A percentile compares a stretch with the other conserved stretches of the same genome.
Conservation (phyloP, 331 rosid species). For the Malus hybrid region DNA sequence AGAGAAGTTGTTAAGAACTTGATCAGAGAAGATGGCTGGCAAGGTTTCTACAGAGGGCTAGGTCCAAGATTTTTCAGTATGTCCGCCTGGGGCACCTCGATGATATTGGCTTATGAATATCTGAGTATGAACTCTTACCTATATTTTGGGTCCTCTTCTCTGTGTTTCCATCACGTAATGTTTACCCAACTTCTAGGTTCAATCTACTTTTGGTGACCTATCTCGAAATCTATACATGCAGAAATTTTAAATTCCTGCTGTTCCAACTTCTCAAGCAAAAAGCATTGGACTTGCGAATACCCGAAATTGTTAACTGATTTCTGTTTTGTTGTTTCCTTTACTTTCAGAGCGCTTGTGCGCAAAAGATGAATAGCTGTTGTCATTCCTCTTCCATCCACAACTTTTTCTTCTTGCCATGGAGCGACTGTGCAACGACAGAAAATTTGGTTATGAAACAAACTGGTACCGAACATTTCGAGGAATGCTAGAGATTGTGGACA, state of each 20-base stretch:
- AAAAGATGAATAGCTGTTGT: slow-evolving; percentile 45
- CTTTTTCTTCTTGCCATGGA: slow-evolving; percentile 3
- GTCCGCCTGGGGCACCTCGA: slow-evolving; percentile 97
- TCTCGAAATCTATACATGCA: not conserved
- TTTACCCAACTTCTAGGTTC: not conserved
- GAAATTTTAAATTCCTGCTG: not conserved
- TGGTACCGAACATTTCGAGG: slow-evolving; percentile 4
- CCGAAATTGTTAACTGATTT: not conserved
- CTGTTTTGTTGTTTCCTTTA: not conserved
- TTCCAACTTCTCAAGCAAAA: not conserved
- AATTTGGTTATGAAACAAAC: not conserved
- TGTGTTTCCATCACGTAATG: not conserved
- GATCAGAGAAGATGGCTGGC: slow-evolving; percentile 81
- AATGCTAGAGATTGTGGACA: slow-evolving; percentile 6
- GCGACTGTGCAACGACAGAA: not conserved
- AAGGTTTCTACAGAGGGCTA: slow-evolving; percentile 80
- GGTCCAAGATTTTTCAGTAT: slow-evolving; percentile 93
- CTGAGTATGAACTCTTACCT: slow-evolving; percentile 50
- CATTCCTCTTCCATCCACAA: slow-evolving; percentile 3
- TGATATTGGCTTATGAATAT: slow-evolving; percentile 85
- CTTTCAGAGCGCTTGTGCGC: slow-evolving; percentile 74
- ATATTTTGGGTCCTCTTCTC: not conserved
- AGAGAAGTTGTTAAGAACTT: slow-evolving; percentile 70
- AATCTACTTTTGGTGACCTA: not conserved
- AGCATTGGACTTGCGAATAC: not conserved